These are phyloP conservation scores for Paracorniculantispora psalliotae DNA, from an alignment of 2,329 filamentous ascomycete species.

Conservation along the genomic window DNA sequence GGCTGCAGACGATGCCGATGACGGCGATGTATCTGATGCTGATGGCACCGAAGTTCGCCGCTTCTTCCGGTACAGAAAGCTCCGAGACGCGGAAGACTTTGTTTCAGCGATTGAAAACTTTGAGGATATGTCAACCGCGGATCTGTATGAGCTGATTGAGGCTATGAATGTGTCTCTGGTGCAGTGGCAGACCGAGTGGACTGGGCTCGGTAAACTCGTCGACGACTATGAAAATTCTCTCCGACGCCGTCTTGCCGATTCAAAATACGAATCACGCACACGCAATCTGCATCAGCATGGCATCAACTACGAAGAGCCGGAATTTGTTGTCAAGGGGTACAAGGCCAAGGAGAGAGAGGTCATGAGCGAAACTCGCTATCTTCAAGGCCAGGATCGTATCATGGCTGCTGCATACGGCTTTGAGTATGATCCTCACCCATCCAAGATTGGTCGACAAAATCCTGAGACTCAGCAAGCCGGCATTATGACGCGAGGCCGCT, in stretches of 20 bases:
- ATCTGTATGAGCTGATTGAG: constrained; percentile 41
- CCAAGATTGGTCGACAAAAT: constrained; percentile 55
- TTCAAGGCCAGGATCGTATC: constrained; percentile 51
- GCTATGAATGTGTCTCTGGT: constrained; percentile 41
- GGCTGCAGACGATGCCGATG: constrained; percentile 31
- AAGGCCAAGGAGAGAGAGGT: constrained; percentile 41
- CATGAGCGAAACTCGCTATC: constrained; percentile 40
- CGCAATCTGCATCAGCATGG: constrained; percentile 36
- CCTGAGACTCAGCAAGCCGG: constrained; percentile 49
- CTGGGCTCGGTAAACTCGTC: constrained; percentile 43
- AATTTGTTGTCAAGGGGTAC: constrained; percentile 52
- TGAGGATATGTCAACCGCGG: constrained; percentile 42
- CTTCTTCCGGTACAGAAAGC: constrained; percentile 43
- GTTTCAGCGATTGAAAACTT: constrained; percentile 43
- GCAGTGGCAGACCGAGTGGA: constrained; percentile 52
- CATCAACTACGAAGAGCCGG: constrained; percentile 43
- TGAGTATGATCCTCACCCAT: constrained; percentile 54
- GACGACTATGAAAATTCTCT: constrained; percentile 55
- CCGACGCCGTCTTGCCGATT: constrained; percentile 44
- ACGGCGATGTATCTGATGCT: constrained; percentile 31
- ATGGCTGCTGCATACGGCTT: constrained; percentile 58
- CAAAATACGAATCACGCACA: constrained; percentile 42
- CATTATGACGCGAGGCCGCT: constrained; percentile 45
- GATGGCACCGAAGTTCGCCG: constrained; percentile 27
- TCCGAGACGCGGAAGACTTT: constrained; percentile 47